Base-by-base conservation (phyloP, 441 rosid species). In the Syzygium syzygioides region DNA sequence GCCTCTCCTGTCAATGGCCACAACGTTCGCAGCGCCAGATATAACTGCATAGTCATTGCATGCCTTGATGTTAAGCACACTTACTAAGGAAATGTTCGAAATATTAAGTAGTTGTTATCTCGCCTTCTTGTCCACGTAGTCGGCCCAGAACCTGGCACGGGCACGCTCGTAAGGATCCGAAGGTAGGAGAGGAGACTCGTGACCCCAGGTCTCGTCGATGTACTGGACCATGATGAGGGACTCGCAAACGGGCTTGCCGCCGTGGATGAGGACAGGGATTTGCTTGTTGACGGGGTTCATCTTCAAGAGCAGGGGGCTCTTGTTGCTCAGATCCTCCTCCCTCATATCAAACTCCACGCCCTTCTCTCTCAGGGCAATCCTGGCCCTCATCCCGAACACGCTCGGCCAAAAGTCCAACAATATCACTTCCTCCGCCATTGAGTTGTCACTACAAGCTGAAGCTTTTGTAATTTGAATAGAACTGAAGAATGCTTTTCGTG, bases 91-190 rank as follows among this genome's bases (percentile, higher is more conserved):
- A 28, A 13, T n/a, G 34, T 14, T n/a, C 7, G 28, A 62, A 60
- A 62, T 2, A 6, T n/a, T 59, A 14, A 15, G 34, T 17, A 32
- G 4, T 62, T n/a, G 68, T 14, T 60, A 32, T 60, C 68, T 60
- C 14, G 85, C 88, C 88, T 71, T 89, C 79, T 86, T 86, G 53
- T 89, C 89, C 50, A 90, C 64, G 15, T 55, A 71, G 71, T 87
- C 64, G 50, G 56, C 88, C 91, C 89, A 87, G 45, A 90, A 87
- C 89, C 55, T 68, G 17, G 89, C 89, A 9, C 57, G n/a, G 79
- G 88, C 85, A 18, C 87, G 86, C 37, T 57, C 10, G 17, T 89
- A 56, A 30, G 60, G 79, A 32, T 86, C 86, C 10, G 79, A 68
- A 53, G 90, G 88, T 14, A 89, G 52, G 57, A 86, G 32, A 34